phyloP scores from a whole-genome alignment of 129 eudicot species.

The Saposhnikovia divaricata region DNA sequence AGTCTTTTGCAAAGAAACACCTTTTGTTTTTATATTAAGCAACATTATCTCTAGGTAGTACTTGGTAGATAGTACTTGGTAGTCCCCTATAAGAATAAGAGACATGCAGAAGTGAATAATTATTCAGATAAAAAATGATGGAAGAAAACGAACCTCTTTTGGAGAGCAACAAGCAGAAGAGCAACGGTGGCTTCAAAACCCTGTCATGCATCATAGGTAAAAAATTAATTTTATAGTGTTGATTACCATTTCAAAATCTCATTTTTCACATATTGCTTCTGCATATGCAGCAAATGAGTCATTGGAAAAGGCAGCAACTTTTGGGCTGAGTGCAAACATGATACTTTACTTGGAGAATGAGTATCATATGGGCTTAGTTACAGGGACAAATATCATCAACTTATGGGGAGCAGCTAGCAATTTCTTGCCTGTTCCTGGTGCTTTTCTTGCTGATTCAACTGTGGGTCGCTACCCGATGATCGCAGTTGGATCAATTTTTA shows the following conservation, averaged over 20 bases:
- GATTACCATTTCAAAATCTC: background rate
- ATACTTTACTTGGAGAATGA: constrained; percentile 35
- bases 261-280: background rate
- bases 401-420: constrained; percentile 28
- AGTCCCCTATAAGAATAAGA: background rate
- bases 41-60: background rate
- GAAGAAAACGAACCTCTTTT: constrained; percentile 22
- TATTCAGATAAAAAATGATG: background rate
- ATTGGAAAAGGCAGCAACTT: constrained; percentile 35
- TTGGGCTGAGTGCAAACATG: constrained; percentile 34
- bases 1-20: too few relatives aligned
- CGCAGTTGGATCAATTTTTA: constrained; percentile 14
- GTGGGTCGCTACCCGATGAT: constrained; percentile 21
- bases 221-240: background rate
- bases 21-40: background rate
- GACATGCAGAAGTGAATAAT: background rate
- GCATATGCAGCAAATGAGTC: background rate
- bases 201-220: constrained; percentile 38
- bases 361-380: constrained; percentile 34
- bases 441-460: constrained; percentile 22
- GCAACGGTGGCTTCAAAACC: constrained; percentile 27
- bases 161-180: constrained; percentile 16
- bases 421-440: constrained; percentile 24
- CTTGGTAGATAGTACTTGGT: background rate
- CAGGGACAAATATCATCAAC: constrained; percentile 21